Base-by-base conservation (phyloP, 2,329 filamentous ascomycete genomes). In the Penicillium sclerotigenum region DNA sequence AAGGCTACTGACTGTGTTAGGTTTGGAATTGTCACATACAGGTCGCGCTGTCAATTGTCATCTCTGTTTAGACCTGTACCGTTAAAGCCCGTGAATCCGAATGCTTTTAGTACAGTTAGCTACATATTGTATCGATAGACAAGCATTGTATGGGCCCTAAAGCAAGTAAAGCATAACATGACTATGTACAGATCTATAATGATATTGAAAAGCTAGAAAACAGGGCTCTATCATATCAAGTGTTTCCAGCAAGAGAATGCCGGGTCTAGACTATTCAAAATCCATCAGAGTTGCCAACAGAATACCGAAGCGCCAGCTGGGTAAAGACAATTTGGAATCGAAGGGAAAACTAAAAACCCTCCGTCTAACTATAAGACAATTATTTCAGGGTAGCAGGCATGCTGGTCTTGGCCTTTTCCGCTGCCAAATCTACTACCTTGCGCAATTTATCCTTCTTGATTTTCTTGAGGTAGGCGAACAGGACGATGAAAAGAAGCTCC, bases 401-500 rank as follows among this genome's bases (percentile, higher is more conserved):
- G 49, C 75, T 78, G 64, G 78, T 74, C 71, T 81, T 88, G 7
- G 83, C 81, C 68, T 84, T 86, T 28, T 82, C 78, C 5, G 87
- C 83, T 10, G 87, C 85, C 49, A 85, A 67, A 48, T 85, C 80
- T 13, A 86, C 85, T 16, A 86, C 79, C 70, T 87, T 88, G 62
- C 84, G 81, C 41, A 96, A 77, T 71, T 88, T 87, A 63, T 88
- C 81, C 42, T 86, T 82, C 66, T 84, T 85, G 55, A 95, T 66
- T 63, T 86, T 84, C 63, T 86, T 84, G 51, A 97, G 70, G 67
- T 94, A 96, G 65, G 90, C 85, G 74, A 97, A 87, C 48, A 99
- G 82, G 28, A 96, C 78, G 60, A 97, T 80, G 71, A 97, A 97
- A 42, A 91, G 73, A 16, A 97, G 78, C 73, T 97, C 94, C 75